Percentiles rank a stretch among this genome's conserved stretches.
These are phyloP conservation scores for Cyclotella cryptica DNA, from an alignment of 108 stramenopile species.

Conservation along the genomic window DNA sequence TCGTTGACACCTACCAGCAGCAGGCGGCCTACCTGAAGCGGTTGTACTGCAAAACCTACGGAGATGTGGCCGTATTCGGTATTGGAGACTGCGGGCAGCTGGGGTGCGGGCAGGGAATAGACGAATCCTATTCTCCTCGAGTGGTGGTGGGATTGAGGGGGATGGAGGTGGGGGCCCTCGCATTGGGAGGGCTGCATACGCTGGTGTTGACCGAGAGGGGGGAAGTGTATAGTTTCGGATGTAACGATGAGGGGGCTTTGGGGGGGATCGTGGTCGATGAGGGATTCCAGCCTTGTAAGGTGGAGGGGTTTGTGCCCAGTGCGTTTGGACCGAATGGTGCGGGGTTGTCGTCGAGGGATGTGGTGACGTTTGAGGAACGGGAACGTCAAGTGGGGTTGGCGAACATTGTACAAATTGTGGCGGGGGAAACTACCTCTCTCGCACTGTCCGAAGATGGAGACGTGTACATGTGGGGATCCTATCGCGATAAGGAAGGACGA, in stretches of 20 bases:
- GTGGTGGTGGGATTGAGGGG: slow-evolving; percentile 45
- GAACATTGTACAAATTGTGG: slow-evolving; percentile 65
- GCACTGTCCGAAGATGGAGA: slow-evolving; percentile 69
- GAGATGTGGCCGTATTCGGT: slow-evolving; percentile 58
- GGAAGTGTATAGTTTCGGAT: slow-evolving; percentile 90
- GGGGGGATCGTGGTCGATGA: slow-evolving; percentile 62
- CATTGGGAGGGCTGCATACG: slow-evolving; percentile 86
- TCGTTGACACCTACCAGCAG: slow-evolving; percentile 14
- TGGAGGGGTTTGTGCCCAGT: slow-evolving; percentile 28
- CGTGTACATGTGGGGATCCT: slow-evolving; percentile 72
- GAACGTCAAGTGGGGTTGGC: slow-evolving; percentile 21
- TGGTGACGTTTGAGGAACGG: background rate
- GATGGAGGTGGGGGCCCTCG: slow-evolving; percentile 53
- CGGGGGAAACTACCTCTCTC: slow-evolving; percentile 82
- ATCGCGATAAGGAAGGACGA: slow-evolving; percentile 75
- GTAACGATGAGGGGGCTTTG: slow-evolving; percentile 86
- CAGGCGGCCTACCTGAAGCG: slow-evolving; percentile 11
- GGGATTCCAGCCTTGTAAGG: slow-evolving; percentile 27
- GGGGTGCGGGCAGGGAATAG: slow-evolving; percentile 37
- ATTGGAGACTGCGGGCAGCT: slow-evolving; percentile 68
- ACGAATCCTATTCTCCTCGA: slow-evolving; percentile 15
- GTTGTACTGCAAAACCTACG: slow-evolving; percentile 21
- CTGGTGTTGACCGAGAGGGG: slow-evolving; percentile 75
- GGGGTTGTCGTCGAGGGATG: background rate
- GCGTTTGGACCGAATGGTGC: slow-evolving; percentile 23